Evolutionary conservation across 192 early-diverging fungal species (phyloP), one percentile per base, ranked within the genome.

Genomic region (Coemansia umbellata): DNA sequence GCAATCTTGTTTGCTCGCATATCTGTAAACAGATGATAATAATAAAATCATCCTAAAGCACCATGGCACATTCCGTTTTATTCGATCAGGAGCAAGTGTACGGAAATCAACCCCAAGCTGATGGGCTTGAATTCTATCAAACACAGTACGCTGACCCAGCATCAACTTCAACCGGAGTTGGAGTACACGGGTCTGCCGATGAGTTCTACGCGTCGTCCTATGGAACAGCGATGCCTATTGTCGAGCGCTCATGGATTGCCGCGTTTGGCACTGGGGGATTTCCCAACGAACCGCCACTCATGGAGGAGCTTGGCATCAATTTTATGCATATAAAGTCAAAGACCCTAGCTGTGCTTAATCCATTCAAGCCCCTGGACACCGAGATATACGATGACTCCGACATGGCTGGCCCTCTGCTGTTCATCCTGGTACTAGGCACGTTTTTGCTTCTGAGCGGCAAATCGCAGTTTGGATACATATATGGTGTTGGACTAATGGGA

Each of bases 301-400:
- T 99, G 60, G 93, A 97, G 33, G 96, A 98, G 69, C 84, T 98
- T 31, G 96, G 92, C 1, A 86, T 98, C 45, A 95, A 95, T 67
- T 96, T 97, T 60, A 74, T 66, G 40, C 93, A 98, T 66, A 96
- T 98, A 62, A 81, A 85, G 58, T 80, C 83, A 31, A 98, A 91
- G 77, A 86, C 82, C 9, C 72, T 93, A 44, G 84, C 90, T 6
- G 93, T 93, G 9, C 78, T 95, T 36, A 95, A 93, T 63, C 92
- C 91, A 5, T 80, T 91, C 42, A 78, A 82, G 48, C 81, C 78
- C 14, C 80, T 88, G 19, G 80, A 85, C 47, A 82, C 84, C 11
- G 78, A 91, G 47, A 92, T 97, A 44, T 91, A 95, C 86, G 94
- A 96, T 53, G 95, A 99, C 62, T 82, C 93, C 9, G 96, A 99